A percentile compares a stretch with the other conserved stretches of the same genome.
Evolutionary conservation across 306 rosid species (phyloP).

Genomic region (Cucurbita maxima): DNA sequence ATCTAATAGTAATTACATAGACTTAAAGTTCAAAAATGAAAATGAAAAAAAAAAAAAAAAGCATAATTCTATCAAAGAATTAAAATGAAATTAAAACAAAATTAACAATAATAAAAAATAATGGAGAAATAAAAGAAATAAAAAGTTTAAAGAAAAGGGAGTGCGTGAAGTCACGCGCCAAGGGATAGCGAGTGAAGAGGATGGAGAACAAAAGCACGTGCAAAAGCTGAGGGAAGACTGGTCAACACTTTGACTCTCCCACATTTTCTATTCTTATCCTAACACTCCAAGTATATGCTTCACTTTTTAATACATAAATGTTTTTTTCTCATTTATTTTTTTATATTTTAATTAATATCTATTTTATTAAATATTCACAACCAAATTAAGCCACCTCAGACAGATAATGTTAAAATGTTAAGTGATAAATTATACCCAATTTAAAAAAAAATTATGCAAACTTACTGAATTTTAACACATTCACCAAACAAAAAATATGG

Average conservation of each 20-base stretch:
- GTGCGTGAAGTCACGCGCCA: neutral
- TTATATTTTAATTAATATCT: no score
- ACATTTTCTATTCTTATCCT: neutral
- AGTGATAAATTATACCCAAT: no score
- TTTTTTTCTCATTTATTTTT: neutral
- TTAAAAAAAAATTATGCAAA: no score
- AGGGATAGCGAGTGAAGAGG: neutral
- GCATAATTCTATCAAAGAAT: no score
- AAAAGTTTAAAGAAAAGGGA: neutral
- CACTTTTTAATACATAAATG: neutral
- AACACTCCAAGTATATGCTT: neutral
- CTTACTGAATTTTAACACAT: no score
- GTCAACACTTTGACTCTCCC: slow-evolving; percentile 10
- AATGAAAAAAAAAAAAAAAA: no score
- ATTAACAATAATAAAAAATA: neutral
- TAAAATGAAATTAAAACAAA: neutral
- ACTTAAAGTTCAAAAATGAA: no score
- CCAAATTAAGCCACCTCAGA: no score
- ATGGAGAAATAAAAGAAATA: neutral
- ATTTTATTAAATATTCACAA: no score
- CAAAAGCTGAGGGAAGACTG: slow-evolving; percentile 12
- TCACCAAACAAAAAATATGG: no score
- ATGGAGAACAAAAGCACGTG: slow-evolving; percentile 20
- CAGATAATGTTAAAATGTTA: no score
- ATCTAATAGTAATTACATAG: no score